phyloP scores from a whole-genome alignment of 1,139 yeast species.

The Blastobotrys illinoisensis region DNA sequence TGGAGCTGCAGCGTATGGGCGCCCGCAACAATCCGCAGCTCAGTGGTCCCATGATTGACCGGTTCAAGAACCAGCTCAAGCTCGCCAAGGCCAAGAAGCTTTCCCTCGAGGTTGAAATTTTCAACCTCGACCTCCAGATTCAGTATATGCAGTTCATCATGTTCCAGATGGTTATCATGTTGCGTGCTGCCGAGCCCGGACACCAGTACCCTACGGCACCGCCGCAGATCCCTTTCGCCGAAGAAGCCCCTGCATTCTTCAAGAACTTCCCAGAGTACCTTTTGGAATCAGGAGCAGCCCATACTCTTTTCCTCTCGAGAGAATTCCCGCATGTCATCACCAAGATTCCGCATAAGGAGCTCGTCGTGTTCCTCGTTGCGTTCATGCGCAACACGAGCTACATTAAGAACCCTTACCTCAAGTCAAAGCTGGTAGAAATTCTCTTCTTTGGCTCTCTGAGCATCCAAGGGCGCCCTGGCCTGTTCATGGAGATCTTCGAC shows the following conservation, averaged over 20 bases:
- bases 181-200: conserved; percentile 64
- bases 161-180: conserved; percentile 69
- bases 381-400: conserved; percentile 80
- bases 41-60: conserved; percentile 29
- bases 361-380: conserved; percentile 67
- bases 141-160: conserved; percentile 71
- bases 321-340: conserved; percentile 35
- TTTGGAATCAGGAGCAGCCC: conserved; percentile 69
- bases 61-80: conserved; percentile 40
- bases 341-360: conserved; percentile 25
- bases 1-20: conserved; percentile 30
- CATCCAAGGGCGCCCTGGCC: conserved; percentile 52
- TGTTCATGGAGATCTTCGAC: conserved; percentile 60
- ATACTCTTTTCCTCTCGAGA: conserved; percentile 48
- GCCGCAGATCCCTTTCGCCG: conserved; percentile 52
- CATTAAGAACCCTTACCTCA: conserved; percentile 89
- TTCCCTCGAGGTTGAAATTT: conserved; percentile 19
- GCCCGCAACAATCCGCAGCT: conserved; percentile 10
- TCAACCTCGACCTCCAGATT: conserved; percentile 22
- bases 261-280: conserved; percentile 81
- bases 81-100: conserved; percentile 37
- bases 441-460: conserved; percentile 65
- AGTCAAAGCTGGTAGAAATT: conserved; percentile 75
- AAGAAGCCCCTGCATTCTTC: conserved; percentile 55
- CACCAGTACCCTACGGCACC: conserved; percentile 52